Conservation (phyloP, 306 rosid genomes). For the Medicago lupulina region DNA sequence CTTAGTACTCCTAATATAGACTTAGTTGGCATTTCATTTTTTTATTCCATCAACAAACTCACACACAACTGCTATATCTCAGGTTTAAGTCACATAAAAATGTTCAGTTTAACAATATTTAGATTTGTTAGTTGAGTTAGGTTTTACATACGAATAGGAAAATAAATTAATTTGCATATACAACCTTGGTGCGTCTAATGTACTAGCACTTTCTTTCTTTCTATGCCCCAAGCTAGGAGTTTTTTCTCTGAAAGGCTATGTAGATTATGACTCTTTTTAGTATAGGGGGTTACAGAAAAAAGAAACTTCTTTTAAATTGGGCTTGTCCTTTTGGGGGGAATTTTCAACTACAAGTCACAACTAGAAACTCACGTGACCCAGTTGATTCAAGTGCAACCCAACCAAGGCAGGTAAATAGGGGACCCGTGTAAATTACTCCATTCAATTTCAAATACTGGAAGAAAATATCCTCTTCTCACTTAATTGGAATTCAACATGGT, state of each 20-base stretch:
- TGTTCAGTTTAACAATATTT: too few relatives aligned
- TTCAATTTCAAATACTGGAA: slow-evolving; percentile 24
- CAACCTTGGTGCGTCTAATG: slow-evolving; percentile 12
- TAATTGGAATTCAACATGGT: neutral
- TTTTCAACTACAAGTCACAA: slow-evolving; percentile 36
- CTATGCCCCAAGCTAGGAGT: slow-evolving; percentile 41
- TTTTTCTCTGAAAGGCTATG: slow-evolving; percentile 40
- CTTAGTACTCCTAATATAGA: neutral
- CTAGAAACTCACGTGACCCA: slow-evolving; percentile 61
- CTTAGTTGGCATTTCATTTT: slow-evolving; percentile 33
- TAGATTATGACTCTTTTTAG: slow-evolving; percentile 31
- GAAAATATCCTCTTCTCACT: neutral
- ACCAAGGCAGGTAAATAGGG: neutral
- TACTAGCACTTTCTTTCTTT: slow-evolving; percentile 35
- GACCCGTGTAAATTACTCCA: neutral
- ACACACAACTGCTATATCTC: too few relatives aligned
- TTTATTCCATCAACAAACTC: too few relatives aligned
- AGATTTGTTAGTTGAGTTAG: too few relatives aligned
- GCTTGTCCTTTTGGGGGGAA: slow-evolving; percentile 39
- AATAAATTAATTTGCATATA: neutral
- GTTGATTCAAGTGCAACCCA: neutral
- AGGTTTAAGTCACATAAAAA: too few relatives aligned
- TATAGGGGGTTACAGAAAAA: slow-evolving; percentile 34
- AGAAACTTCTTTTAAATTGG: slow-evolving; percentile 33
- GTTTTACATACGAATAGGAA: too few relatives aligned